phyloP scores from a whole-genome alignment of 2,329 filamentous ascomycete genomes.

The Phoma sp. region DNA sequence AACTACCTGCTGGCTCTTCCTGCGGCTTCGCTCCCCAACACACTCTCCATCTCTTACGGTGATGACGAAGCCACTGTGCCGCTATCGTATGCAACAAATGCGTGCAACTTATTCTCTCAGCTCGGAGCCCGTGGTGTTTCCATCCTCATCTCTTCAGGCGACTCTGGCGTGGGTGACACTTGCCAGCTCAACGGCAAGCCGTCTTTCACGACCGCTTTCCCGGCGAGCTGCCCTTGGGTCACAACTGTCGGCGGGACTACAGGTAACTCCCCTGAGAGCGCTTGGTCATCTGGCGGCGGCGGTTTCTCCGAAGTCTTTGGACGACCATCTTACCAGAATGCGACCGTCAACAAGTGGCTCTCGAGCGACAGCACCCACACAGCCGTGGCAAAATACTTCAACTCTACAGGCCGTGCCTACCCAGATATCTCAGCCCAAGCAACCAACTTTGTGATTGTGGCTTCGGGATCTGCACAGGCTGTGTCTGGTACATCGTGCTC shows the following conservation, averaged over 20 bases:
- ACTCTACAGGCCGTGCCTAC: slow-evolving; percentile 52
- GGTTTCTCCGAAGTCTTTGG: slow-evolving; percentile 27
- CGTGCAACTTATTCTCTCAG: slow-evolving; percentile 67
- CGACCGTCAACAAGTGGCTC: slow-evolving; percentile 53
- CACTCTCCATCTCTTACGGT: slow-evolving; percentile 69
- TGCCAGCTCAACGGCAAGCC: slow-evolving; percentile 48
- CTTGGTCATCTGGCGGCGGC: slow-evolving; percentile 22
- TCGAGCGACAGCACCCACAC: slow-evolving; percentile 45
- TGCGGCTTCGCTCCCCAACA: slow-evolving; percentile 62
- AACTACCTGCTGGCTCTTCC: slow-evolving; percentile 61
- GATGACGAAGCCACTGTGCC: slow-evolving; percentile 69
- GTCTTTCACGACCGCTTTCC: slow-evolving; percentile 58
- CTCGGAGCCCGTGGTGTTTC: slow-evolving; percentile 68
- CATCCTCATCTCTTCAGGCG: slow-evolving; percentile 62
- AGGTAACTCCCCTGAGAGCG: slow-evolving; percentile 20
- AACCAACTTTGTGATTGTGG: slow-evolving; percentile 42
- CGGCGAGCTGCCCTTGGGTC: slow-evolving; percentile 60
- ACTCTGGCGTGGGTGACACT: slow-evolving; percentile 60
- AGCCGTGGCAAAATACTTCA: slow-evolving; percentile 38
- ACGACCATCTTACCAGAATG: slow-evolving; percentile 49
- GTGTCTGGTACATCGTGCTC: slow-evolving; percentile 31
- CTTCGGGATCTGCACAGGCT: slow-evolving; percentile 18
- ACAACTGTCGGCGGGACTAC: slow-evolving; percentile 54
- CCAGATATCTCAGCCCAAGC: slow-evolving; percentile 59
- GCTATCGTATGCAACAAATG: slow-evolving; percentile 61